phyloP scores from a whole-genome alignment of 2,329 filamentous ascomycete genomes.

The Alternaria ethzedia region DNA sequence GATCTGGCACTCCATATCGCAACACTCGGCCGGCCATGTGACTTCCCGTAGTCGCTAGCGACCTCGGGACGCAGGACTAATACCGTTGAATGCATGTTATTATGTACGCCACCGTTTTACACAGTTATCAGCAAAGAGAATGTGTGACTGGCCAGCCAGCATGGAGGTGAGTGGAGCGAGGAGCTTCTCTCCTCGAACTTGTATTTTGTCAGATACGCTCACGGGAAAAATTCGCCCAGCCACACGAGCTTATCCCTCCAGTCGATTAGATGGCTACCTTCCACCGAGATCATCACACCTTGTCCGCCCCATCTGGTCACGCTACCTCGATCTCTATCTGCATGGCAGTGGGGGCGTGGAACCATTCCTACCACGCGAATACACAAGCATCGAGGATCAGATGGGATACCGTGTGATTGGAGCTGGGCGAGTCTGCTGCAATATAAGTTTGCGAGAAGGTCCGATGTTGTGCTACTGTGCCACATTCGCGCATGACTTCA shows the following conservation, averaged over 20 bases:
- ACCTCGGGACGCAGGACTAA: background rate
- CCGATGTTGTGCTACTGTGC: background rate
- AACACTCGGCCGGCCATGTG: background rate
- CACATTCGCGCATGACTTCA: background rate
- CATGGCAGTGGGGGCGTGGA: too few species aligned
- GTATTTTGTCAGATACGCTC: too few species aligned
- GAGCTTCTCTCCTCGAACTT: background rate
- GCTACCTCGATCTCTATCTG: too few species aligned
- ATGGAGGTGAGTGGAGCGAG: background rate
- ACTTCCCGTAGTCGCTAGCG: background rate
- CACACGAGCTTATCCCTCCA: too few species aligned
- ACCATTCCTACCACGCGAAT: too few species aligned
- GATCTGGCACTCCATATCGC: background rate
- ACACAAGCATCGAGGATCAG: too few species aligned
- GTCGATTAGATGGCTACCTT: too few species aligned
- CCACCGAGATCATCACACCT: too few species aligned
- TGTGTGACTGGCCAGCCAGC: background rate
- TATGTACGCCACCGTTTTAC: background rate
- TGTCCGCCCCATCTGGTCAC: too few species aligned
- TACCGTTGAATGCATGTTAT: background rate
- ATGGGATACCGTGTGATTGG: too few species aligned
- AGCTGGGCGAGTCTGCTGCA: too few species aligned
- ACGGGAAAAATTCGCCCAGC: accelerated
- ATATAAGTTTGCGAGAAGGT: background rate
- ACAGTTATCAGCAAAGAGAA: background rate